These are phyloP conservation scores for Podospora anserina DNA, from an alignment of 495 filamentous ascomycete genomes.

Conservation along the genomic window DNA sequence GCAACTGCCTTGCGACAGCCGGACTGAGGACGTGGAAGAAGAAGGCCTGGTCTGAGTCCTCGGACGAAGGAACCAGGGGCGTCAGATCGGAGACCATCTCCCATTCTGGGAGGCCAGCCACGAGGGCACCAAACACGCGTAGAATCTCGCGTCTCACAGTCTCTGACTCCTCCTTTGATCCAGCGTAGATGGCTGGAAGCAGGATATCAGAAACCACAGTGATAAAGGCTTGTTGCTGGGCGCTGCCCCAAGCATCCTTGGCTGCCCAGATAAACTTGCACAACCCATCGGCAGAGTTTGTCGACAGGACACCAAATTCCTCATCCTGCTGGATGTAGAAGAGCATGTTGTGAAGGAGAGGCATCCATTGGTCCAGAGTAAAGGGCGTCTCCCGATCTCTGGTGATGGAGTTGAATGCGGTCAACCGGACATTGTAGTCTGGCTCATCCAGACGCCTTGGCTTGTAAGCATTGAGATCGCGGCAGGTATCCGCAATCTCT, in stretches of 20 bases:
- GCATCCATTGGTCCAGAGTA: slow-evolving; percentile 77
- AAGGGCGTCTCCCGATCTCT: slow-evolving; percentile 51
- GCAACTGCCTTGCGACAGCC: slow-evolving; percentile 80
- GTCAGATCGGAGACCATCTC: slow-evolving; percentile 69
- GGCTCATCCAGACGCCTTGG: slow-evolving; percentile 68
- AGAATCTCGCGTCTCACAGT: slow-evolving; percentile 79
- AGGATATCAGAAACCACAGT: slow-evolving; percentile 58
- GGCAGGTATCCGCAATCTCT: slow-evolving; percentile 68
- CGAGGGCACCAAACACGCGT: slow-evolving; percentile 69
- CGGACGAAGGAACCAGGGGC: slow-evolving; percentile 66
- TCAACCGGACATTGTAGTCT: slow-evolving; percentile 76
- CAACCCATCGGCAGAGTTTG: slow-evolving; percentile 74
- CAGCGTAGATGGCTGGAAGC: slow-evolving; percentile 70
- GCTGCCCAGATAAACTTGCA: slow-evolving; percentile 72
- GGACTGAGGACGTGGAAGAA: slow-evolving; percentile 91
- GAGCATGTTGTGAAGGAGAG: slow-evolving; percentile 86
- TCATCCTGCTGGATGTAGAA: slow-evolving; percentile 84
- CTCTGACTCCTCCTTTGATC: slow-evolving; percentile 73
- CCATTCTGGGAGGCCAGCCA: slow-evolving; percentile 67
- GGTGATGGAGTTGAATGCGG: slow-evolving; percentile 73
- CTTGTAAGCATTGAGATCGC: slow-evolving; percentile 74
- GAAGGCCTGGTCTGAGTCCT: slow-evolving; percentile 77
- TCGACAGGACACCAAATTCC: slow-evolving; percentile 77
- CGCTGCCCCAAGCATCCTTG: slow-evolving; percentile 30
- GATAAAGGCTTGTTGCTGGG: slow-evolving; percentile 39